These are phyloP conservation scores for Fusarium keratoplasticum DNA, from an alignment of 2,329 filamentous ascomycete genomes.

Conservation along the genomic window DNA sequence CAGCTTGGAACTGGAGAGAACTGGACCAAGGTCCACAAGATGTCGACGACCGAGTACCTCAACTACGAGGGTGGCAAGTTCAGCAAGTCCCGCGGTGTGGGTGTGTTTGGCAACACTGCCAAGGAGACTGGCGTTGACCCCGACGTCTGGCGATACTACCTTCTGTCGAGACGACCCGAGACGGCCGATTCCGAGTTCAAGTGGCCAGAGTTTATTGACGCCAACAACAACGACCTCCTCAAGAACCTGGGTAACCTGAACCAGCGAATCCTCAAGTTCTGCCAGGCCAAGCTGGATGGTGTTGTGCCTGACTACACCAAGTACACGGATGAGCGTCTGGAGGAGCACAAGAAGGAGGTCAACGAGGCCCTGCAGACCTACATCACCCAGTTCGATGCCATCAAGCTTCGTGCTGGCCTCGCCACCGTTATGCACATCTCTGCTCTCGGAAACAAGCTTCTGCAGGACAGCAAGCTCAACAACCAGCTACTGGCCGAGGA, in stretches of 20 bases:
- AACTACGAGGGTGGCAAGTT: slow-evolving; percentile 94
- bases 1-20: slow-evolving; percentile 86
- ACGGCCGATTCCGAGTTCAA: slow-evolving; percentile 90
- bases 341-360: slow-evolving; percentile 69
- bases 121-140: slow-evolving; percentile 86
- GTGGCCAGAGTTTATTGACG: slow-evolving; percentile 84
- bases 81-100: slow-evolving; percentile 88
- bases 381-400: slow-evolving; percentile 74
- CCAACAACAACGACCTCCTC: slow-evolving; percentile 90
- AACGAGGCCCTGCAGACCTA: slow-evolving; percentile 76
- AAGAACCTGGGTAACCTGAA: slow-evolving; percentile 82
- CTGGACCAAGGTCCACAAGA: slow-evolving; percentile 90
- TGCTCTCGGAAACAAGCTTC: slow-evolving; percentile 62
- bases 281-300: slow-evolving; percentile 79
- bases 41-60: slow-evolving; percentile 88
- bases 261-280: slow-evolving; percentile 80
- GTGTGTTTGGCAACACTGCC: slow-evolving; percentile 91
- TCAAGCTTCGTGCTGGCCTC: slow-evolving; percentile 76
- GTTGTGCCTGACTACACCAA: slow-evolving; percentile 72
- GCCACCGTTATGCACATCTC: slow-evolving; percentile 75
- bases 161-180: slow-evolving; percentile 87
- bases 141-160: slow-evolving; percentile 94
- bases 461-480: slow-evolving; percentile 65
- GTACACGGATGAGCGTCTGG: slow-evolving; percentile 67
- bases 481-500: slow-evolving; percentile 66